Percentiles rank a stretch among this genome's conserved stretches.
phyloP scores from a whole-genome alignment of 2,329 filamentous ascomycete species.

The Cryphonectria parasitica region DNA sequence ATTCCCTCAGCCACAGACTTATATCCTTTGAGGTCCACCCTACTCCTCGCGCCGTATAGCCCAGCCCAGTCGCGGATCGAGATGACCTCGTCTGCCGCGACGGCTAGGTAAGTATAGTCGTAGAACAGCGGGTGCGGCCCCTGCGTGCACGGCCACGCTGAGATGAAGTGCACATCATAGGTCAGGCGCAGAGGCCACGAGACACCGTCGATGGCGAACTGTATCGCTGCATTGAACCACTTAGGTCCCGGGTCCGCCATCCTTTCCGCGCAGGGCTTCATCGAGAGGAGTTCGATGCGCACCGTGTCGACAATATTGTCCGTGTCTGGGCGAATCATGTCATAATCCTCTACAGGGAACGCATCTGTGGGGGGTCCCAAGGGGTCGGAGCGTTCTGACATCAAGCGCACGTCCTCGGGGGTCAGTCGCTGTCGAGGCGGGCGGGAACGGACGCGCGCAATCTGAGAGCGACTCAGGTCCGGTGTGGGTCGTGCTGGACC shows the following conservation, averaged over 20 bases:
- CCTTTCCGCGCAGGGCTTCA: slow-evolving; percentile 51
- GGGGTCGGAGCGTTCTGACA: slow-evolving; percentile 70
- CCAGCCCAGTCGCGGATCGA: slow-evolving; percentile 68
- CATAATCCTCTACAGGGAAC: slow-evolving; percentile 71
- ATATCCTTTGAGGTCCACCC: slow-evolving; percentile 15
- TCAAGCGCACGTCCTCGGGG: slow-evolving; percentile 64
- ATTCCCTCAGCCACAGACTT: background rate
- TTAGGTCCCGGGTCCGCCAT: slow-evolving; percentile 39
- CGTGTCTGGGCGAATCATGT: slow-evolving; percentile 59
- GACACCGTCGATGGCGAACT: slow-evolving; percentile 65
- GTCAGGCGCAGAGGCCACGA: slow-evolving; percentile 66
- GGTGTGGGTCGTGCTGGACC: slow-evolving; percentile 71
- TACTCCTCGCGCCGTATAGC: slow-evolving; percentile 40
- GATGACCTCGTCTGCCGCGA: slow-evolving; percentile 68
- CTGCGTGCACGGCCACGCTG: slow-evolving; percentile 65
- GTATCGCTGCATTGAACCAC: slow-evolving; percentile 64
- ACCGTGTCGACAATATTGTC: slow-evolving; percentile 67
- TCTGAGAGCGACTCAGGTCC: slow-evolving; percentile 70
- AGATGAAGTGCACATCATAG: slow-evolving; percentile 68
- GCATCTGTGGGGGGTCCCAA: slow-evolving; percentile 65
- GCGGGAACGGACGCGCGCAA: slow-evolving; percentile 68
- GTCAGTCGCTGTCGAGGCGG: slow-evolving; percentile 60
- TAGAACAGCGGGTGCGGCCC: slow-evolving; percentile 73
- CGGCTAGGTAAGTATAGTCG: slow-evolving; percentile 65
- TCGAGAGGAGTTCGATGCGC: slow-evolving; percentile 68